Percentiles rank a stretch among this genome's conserved stretches.
Conservation (phyloP, 2,329 filamentous ascomycete species). For the Grosmannia clavigera region DNA sequence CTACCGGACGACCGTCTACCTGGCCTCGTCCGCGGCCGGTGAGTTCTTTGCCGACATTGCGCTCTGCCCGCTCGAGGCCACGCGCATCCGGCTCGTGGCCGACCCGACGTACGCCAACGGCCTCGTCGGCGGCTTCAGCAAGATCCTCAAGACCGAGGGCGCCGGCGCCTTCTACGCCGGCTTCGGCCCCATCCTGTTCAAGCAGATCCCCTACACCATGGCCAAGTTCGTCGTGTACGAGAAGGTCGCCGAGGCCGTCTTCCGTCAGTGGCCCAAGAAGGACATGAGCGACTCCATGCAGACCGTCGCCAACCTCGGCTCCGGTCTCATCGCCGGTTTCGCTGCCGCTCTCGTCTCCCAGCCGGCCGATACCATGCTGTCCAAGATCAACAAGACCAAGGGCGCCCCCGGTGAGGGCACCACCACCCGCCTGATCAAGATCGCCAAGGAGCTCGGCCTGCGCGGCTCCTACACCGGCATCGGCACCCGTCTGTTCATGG, state of each 20-base stretch:
- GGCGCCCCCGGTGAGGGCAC: slow-evolving; percentile 69
- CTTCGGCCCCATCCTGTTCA: slow-evolving; percentile 68
- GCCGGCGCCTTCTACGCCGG: slow-evolving; percentile 69
- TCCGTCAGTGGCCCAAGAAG: slow-evolving; percentile 52
- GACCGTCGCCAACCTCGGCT: slow-evolving; percentile 54
- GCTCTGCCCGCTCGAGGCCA: slow-evolving; percentile 74
- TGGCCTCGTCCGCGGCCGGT: slow-evolving; percentile 45
- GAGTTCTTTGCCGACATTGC: slow-evolving; percentile 58
- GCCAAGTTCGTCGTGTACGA: slow-evolving; percentile 82
- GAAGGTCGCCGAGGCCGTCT: slow-evolving; percentile 62
- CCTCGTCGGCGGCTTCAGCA: slow-evolving; percentile 57
- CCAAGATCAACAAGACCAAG: slow-evolving; percentile 84
- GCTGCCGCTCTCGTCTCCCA: slow-evolving; percentile 70
- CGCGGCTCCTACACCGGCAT: slow-evolving; percentile 63
- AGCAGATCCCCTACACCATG: slow-evolving; percentile 80
- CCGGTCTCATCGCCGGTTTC: slow-evolving; percentile 47
- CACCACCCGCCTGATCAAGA: slow-evolving; percentile 64
- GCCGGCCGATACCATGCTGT: slow-evolving; percentile 76
- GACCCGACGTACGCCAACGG: slow-evolving; percentile 65
- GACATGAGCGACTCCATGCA: slow-evolving; percentile 49
- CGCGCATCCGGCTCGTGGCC: slow-evolving; percentile 73
- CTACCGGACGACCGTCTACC: slow-evolving; percentile 63
- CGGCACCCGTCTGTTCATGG: slow-evolving; percentile 44
- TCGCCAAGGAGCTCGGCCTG: slow-evolving; percentile 65
- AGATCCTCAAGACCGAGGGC: slow-evolving; percentile 65